A percentile compares a stretch with the other conserved stretches of the same genome.
Conservation (phyloP, 1,139 yeast genomes). For the Candida glucosophila region DNA sequence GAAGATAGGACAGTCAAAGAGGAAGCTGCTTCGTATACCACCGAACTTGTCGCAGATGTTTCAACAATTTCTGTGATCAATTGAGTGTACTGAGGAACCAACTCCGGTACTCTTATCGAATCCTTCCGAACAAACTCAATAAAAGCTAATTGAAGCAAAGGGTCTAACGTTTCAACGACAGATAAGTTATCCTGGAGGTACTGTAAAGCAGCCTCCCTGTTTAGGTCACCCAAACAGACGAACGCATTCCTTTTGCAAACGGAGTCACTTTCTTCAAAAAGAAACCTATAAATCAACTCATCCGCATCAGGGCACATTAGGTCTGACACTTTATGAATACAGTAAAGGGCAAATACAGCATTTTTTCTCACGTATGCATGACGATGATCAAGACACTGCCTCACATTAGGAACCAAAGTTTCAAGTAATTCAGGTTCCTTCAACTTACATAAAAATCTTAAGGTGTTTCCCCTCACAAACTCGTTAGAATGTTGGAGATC, state of each 20-base stretch:
- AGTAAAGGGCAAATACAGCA: slow-evolving; percentile 84
- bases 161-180: slow-evolving; percentile 63
- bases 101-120: slow-evolving; percentile 52
- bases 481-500: slow-evolving; percentile 98
- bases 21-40: slow-evolving; percentile 85
- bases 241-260: slow-evolving; percentile 96
- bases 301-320: slow-evolving; percentile 94
- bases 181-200: slow-evolving; percentile 69
- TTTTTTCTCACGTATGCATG: slow-evolving; percentile 97
- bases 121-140: slow-evolving; percentile 89
- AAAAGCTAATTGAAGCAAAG: slow-evolving; percentile 79
- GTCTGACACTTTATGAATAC: slow-evolving; percentile 74
- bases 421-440: slow-evolving; percentile 91
- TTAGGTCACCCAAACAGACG: slow-evolving; percentile 74
- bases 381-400: slow-evolving; percentile 88
- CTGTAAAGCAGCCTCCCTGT: slow-evolving; percentile 76
- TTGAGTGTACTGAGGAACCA: slow-evolving; percentile 64
- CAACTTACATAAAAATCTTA: slow-evolving; percentile 83
- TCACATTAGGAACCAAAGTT: slow-evolving; percentile 88
- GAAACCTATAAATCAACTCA: slow-evolving; percentile 65
- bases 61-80: slow-evolving; percentile 69
- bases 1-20: slow-evolving; percentile 70
- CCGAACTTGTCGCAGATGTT: slow-evolving; percentile 61
- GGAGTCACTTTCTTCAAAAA: slow-evolving; percentile 80
- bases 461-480: slow-evolving; percentile 89